These are phyloP conservation scores for Penicillium capsulatum DNA, from an alignment of 2,329 filamentous ascomycete genomes.

Conservation along the genomic window DNA sequence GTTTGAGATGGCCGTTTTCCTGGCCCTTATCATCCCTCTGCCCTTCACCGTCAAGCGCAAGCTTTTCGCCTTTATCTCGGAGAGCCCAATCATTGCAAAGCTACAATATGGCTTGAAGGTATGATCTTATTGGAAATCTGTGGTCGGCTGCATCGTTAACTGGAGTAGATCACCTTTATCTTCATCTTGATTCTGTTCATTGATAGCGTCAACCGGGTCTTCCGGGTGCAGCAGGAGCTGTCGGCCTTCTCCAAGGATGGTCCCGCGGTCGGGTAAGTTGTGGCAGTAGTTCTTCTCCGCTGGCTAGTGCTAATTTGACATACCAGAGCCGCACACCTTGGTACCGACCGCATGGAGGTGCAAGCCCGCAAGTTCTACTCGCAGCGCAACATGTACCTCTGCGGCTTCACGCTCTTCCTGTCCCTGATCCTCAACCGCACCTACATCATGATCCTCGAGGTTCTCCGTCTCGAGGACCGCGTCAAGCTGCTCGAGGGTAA, in stretches of 20 bases:
- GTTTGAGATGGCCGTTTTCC: constrained; percentile 49
- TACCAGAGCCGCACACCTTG: constrained; percentile 65
- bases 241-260: constrained; percentile 64
- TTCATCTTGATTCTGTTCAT: constrained; percentile 98
- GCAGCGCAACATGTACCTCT: constrained; percentile 99
- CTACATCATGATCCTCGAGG: constrained; percentile 93
- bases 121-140: constrained; percentile 10
- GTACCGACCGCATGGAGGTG: constrained; percentile 93
- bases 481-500: constrained; percentile 76
- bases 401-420: constrained; percentile 97
- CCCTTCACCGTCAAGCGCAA: constrained; percentile 81
- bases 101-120: constrained; percentile 95
- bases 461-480: constrained; percentile 87
- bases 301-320: constrained; percentile 19
- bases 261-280: constrained; percentile 49
- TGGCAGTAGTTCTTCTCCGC: not conserved
- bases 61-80: constrained; percentile 94
- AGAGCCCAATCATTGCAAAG: constrained; percentile 79
- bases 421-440: constrained; percentile 97
- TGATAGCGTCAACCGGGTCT: constrained; percentile 93
- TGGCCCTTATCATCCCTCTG: constrained; percentile 64
- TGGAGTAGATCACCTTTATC: constrained; percentile 81
- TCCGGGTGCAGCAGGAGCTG: constrained; percentile 90
- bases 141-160: not conserved
- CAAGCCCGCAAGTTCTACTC: constrained; percentile 99